Base-by-base conservation (phyloP, 139 green algal species). In the Tetradesmus lagerheimii region DNA sequence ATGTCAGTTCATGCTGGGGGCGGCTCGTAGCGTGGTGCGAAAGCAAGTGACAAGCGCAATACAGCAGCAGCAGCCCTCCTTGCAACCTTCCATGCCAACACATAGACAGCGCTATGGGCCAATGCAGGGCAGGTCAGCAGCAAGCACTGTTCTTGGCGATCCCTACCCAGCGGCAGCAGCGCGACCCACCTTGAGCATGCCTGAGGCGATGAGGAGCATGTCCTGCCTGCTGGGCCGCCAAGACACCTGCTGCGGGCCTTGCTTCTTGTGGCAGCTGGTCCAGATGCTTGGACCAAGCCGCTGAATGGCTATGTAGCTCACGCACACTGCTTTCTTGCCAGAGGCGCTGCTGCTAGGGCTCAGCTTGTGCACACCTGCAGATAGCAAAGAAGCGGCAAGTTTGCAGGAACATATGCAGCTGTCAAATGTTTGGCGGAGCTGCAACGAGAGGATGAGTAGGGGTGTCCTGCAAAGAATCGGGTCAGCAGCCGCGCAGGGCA, bases 261-360 rank as follows among this genome's bases (percentile, higher is more conserved):
- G 80, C 18, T 31, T 75, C 11, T 3, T 39, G 4, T 78, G 53
- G 38, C 53, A 78, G n/a, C 20, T 38, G 53, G 20, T 78, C 82
- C 82, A 88, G 53, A 78, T 79, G 34, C 35, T 88, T 3, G 34
- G 18, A 3, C 57, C 82, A 43, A 88, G 45, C 66, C 34, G 82
- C 35, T 88, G 64, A 50, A 88, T 88, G 83, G 38, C 83, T 12
- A 88, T 23, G 64, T 88, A 88, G 64, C 57, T 80, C 62, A 88
- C 83, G 39, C 15, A 31, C 16, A 47, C 74, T 16, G 75, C 9
- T 6, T 50, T 34, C 83, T 43, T 80, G 64, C 29, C 64, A 45
- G 23, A 29, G 6, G 35, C 23, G 29, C 12, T 4, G 11, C n/a
- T 66, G 38, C 23, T 38, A 8, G 83, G 64, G 11, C 37, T 31